phyloP scores from a whole-genome alignment of 805 yeast genomes.

The Schwanniomyces sp. region DNA sequence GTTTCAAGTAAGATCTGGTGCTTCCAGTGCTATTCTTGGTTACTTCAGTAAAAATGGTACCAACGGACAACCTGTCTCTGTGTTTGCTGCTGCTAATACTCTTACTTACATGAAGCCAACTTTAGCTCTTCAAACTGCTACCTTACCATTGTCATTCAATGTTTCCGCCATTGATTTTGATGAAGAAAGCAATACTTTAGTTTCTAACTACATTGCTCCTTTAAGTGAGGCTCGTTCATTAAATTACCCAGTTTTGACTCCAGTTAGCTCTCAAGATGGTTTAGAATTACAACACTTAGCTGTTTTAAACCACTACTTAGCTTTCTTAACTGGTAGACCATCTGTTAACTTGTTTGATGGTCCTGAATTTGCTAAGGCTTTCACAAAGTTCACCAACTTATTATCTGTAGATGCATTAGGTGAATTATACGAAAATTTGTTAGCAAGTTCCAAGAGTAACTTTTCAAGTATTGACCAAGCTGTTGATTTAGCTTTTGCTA shows the following conservation, averaged over 20 bases:
- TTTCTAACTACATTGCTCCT: slow-evolving; percentile 63
- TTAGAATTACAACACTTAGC: slow-evolving; percentile 68
- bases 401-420: slow-evolving; percentile 44
- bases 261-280: slow-evolving; percentile 48
- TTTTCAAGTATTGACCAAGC: slow-evolving; percentile 33
- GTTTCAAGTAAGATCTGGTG: slow-evolving; percentile 79
- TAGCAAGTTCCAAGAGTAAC: slow-evolving; percentile 18
- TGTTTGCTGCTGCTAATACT: slow-evolving; percentile 64
- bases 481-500: slow-evolving; percentile 45
- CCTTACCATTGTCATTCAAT: slow-evolving; percentile 64
- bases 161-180: slow-evolving; percentile 79
- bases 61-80: slow-evolving; percentile 42
- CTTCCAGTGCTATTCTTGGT: slow-evolving; percentile 77
- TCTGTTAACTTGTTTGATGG: slow-evolving; percentile 82
- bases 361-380: slow-evolving; percentile 55
- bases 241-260: slow-evolving; percentile 67
- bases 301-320: slow-evolving; percentile 61
- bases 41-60: slow-evolving; percentile 45
- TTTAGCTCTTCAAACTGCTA: slow-evolving; percentile 37
- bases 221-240: slow-evolving; percentile 61
- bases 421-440: slow-evolving; percentile 37
- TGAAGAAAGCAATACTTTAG: slow-evolving; percentile 48
- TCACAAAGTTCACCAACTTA: slow-evolving; percentile 45
- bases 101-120: slow-evolving; percentile 67
- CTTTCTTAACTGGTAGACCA: slow-evolving; percentile 50